phyloP scores from a whole-genome alignment of 2,329 filamentous ascomycete genomes.

The Fusarium sacchari region DNA sequence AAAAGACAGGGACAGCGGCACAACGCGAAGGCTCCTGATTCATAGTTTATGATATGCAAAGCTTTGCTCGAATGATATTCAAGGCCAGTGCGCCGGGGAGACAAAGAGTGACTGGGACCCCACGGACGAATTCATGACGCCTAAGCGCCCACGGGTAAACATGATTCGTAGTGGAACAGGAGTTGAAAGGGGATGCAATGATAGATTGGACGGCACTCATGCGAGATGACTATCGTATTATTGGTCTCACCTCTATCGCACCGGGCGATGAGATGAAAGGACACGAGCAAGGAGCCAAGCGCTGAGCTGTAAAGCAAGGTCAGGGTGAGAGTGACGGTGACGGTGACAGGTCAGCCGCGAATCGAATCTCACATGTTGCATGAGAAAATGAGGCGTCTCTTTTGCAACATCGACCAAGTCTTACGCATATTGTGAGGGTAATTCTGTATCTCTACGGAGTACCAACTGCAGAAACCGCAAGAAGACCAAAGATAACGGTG shows the following conservation, averaged over 20 bases:
- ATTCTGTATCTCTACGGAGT: constrained; percentile 30
- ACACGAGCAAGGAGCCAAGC: constrained; percentile 15
- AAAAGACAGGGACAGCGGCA: constrained; percentile 20
- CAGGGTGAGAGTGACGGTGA: constrained; percentile 1
- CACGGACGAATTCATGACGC: constrained; percentile 35
- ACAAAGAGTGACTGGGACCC: constrained; percentile 21
- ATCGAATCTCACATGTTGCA: constrained; percentile 12
- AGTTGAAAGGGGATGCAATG: constrained; percentile 20
- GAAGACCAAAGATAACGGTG: constrained; percentile 32
- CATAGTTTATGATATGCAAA: constrained; percentile 11
- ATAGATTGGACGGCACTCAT: constrained; percentile 16
- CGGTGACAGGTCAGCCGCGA: constrained; percentile 26
- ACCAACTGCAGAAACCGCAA: constrained; percentile 23
- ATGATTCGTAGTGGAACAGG: constrained; percentile 24
- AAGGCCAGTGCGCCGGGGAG: constrained; percentile 33
- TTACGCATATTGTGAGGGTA: constrained; percentile 43
- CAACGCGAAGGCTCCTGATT: constrained; percentile 25
- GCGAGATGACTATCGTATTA: constrained; percentile 32
- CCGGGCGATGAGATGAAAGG: constrained; percentile 9
- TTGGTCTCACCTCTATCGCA: constrained; percentile 4
- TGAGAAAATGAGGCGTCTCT: constrained; percentile 15
- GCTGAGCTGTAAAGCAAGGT: constrained; percentile 5
- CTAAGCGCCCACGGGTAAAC: constrained; percentile 25
- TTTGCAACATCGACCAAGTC: constrained; percentile 9
- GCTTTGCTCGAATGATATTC: constrained; percentile 38